phyloP scores from a whole-genome alignment of 495 filamentous ascomycete species.

The Aspergillus bridgeri region DNA sequence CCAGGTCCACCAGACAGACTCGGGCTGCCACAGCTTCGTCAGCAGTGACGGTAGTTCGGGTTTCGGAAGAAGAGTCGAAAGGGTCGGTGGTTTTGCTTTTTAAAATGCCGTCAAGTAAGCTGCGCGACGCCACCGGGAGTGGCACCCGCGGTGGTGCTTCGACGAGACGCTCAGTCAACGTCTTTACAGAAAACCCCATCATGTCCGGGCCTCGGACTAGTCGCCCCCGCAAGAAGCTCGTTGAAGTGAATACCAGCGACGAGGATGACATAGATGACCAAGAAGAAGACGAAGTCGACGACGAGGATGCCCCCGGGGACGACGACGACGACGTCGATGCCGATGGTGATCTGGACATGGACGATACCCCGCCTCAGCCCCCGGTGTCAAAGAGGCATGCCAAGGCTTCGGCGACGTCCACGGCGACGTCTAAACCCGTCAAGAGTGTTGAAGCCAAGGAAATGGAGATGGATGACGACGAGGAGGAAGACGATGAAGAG shows the following conservation, averaged over 20 bases:
- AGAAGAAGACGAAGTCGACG: conserved; percentile 50
- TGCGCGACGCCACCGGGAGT: conserved; percentile 65
- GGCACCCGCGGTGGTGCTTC: conserved; percentile 23
- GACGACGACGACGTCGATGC: conserved; percentile 56
- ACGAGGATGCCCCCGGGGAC: conserved; percentile 43
- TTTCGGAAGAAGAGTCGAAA: conserved; percentile 52
- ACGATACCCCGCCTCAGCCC: conserved; percentile 47
- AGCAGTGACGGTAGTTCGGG: conserved; percentile 53
- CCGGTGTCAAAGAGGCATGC: conserved; percentile 30
- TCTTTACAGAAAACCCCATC: conserved; percentile 55
- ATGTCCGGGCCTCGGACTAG: conserved; percentile 60
- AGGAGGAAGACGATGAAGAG: conserved; percentile 55
- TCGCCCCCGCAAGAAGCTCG: conserved; percentile 64
- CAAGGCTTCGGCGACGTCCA: conserved; percentile 24
- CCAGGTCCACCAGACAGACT: conserved; percentile 36
- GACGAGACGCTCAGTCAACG: conserved; percentile 39
- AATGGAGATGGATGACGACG: conserved; percentile 52
- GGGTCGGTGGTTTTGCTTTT: conserved; percentile 75
- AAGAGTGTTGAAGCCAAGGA: conserved; percentile 60
- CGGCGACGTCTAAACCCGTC: conserved; percentile 32
- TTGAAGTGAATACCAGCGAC: conserved; percentile 59
- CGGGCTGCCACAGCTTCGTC: conserved; percentile 29
- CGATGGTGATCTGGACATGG: conserved; percentile 56
- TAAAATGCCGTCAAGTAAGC: conserved; percentile 78
- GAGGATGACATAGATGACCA: conserved; percentile 53